These are phyloP conservation scores for Clonostachys chloroleuca DNA, from an alignment of 2,329 filamentous ascomycete genomes.

Conservation along the genomic window DNA sequence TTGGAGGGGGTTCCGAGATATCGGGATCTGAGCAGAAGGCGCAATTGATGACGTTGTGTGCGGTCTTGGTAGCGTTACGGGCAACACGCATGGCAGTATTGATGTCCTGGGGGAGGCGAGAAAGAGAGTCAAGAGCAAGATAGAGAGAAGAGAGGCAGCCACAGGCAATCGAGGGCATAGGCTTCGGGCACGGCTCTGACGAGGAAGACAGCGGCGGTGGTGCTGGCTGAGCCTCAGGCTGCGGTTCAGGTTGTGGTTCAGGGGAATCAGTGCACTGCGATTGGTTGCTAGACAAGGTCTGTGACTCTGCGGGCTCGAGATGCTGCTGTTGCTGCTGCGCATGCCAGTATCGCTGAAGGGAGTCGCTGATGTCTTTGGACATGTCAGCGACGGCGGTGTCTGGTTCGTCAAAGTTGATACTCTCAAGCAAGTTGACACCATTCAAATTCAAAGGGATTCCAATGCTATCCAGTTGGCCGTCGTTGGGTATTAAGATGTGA, in stretches of 20 bases:
- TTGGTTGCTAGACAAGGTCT: constrained; percentile 10
- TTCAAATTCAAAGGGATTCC: constrained; percentile 9
- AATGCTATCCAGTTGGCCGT: constrained; percentile 1
- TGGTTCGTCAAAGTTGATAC: constrained; percentile 21
- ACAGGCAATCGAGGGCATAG: constrained; percentile 28
- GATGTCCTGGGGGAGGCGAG: constrained; percentile 37
- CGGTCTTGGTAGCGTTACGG: constrained; percentile 39
- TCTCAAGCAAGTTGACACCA: constrained; percentile 18
- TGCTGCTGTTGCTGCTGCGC: background rate
- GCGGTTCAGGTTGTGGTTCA: constrained; percentile 2
- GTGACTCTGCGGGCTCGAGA: constrained; percentile 8
- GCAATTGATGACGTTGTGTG: constrained; percentile 48
- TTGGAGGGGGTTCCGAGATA: constrained; percentile 24
- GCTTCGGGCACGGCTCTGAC: constrained; percentile 6
- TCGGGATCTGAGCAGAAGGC: constrained; percentile 38
- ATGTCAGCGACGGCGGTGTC: constrained; percentile 14
- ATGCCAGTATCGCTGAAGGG: constrained; percentile 10
- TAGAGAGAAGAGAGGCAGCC: constrained; percentile 45
- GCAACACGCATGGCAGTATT: constrained; percentile 40
- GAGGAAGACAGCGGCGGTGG: background rate
- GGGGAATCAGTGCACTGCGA: constrained; percentile 10
- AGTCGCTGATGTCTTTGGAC: constrained; percentile 19
- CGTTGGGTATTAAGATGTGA: constrained; percentile 7
- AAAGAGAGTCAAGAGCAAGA: constrained; percentile 44
- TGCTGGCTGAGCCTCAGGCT: background rate